A percentile compares a stretch with the other conserved stretches of the same genome.
Conservation (phyloP, 2,329 filamentous ascomycete species). For the Colletotrichum zoysiae region DNA sequence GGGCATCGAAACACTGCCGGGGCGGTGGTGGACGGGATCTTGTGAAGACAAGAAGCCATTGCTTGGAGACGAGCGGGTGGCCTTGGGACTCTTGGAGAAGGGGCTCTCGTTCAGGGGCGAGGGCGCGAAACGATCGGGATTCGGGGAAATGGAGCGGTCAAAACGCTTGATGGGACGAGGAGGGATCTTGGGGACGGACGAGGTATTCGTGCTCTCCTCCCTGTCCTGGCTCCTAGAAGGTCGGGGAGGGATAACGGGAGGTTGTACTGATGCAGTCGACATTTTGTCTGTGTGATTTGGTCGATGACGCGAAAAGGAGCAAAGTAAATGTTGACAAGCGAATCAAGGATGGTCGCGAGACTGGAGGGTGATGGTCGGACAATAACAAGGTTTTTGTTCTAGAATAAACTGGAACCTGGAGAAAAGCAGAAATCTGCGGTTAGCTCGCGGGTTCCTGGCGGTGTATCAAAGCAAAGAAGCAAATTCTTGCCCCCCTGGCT, state of each 20-base stretch:
- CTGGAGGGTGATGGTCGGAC: not conserved
- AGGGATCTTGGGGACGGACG: conserved; percentile 76
- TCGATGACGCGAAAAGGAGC: conserved; percentile 18
- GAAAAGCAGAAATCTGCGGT: conserved; percentile 6
- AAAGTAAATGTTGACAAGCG: not conserved
- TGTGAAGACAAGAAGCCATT: conserved; percentile 49
- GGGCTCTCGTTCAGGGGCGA: conserved; percentile 85
- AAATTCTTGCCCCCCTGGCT: conserved; percentile 18
- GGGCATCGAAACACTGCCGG: conserved; percentile 84
- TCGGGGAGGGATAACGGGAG: conserved; percentile 69
- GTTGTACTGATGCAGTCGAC: conserved; percentile 64
- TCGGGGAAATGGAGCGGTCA: conserved; percentile 82
- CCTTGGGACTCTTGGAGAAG: conserved; percentile 63
- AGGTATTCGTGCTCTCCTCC: conserved; percentile 49
- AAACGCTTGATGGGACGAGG: conserved; percentile 80
- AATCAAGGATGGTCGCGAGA: not conserved
- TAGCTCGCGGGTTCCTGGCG: conserved; percentile 29
- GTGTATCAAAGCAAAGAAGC: conserved; percentile 37
- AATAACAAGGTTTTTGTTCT: conserved; percentile 3
- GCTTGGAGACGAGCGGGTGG: conserved; percentile 52
- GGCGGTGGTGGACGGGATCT: conserved; percentile 64
- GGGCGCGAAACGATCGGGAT: conserved; percentile 82
- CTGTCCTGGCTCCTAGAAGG: conserved; percentile 65
- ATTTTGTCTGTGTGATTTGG: conserved; percentile 52
- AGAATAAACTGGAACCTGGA: conserved; percentile 12